Evolutionary conservation across 83 land plant species (phyloP).

Genomic region (Diphasiastrum complanatum): DNA sequence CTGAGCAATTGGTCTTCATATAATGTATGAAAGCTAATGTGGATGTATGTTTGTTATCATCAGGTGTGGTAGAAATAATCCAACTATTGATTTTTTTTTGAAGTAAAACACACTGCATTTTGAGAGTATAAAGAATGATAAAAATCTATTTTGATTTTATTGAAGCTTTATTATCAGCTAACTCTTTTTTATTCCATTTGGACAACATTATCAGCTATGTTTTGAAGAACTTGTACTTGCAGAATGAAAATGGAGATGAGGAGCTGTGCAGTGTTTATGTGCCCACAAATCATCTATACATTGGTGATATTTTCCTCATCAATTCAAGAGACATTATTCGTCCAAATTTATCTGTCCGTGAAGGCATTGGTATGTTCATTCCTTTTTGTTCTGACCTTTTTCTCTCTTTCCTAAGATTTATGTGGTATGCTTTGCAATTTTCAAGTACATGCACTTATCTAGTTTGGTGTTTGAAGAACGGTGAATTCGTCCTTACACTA

Average conservation of each 20-base stretch:
- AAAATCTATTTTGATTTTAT: too few relatives aligned
- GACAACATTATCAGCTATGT: slow-evolving; percentile 3
- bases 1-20: too few relatives aligned
- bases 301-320: slow-evolving; percentile 68
- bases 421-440: slow-evolving; percentile 2
- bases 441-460: neutral
- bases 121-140: too few relatives aligned
- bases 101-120: too few relatives aligned
- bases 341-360: slow-evolving; percentile 76
- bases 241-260: slow-evolving; percentile 72
- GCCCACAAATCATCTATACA: slow-evolving; percentile 71
- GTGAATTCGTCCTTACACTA: too few relatives aligned
- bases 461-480: too few relatives aligned
- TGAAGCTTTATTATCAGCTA: neutral
- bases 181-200: neutral
- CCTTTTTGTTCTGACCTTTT: neutral
- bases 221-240: slow-evolving; percentile 19
- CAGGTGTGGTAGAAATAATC: too few relatives aligned
- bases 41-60: too few relatives aligned
- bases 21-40: too few relatives aligned
- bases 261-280: slow-evolving; percentile 72
- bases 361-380: slow-evolving; percentile 67
- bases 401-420: neutral
- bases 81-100: too few relatives aligned
- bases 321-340: slow-evolving; percentile 66